Evolutionary conservation across 192 early-diverging fungal species (phyloP).

Genomic region (Mortierella hygrophila): DNA sequence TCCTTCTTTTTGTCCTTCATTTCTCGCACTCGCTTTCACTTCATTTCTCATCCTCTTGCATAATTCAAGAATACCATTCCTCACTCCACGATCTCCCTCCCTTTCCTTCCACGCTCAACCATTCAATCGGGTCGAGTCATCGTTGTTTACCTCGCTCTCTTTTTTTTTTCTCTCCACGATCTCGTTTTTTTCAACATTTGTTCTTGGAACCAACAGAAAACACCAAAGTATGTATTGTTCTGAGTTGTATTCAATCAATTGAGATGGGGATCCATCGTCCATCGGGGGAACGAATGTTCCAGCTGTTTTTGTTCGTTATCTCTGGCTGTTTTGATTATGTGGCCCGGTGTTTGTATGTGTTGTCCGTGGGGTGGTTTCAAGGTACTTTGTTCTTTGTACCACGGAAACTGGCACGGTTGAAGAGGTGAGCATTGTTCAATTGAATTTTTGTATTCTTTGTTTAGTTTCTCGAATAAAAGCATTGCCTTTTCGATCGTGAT

Average conservation of each 20-base stretch:
- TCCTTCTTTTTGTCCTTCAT: background rate
- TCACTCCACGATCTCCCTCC: background rate
- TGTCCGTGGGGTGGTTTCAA: background rate
- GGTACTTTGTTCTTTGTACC: background rate
- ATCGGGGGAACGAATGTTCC: background rate
- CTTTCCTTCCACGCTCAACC: background rate
- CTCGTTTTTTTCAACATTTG: background rate
- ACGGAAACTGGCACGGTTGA: background rate
- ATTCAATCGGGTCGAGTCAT: too few species aligned
- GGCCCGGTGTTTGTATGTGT: background rate
- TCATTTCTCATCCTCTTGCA: background rate
- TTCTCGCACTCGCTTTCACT: background rate
- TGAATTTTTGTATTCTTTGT: too few species aligned
- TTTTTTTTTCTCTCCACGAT: background rate
- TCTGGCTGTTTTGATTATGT: too few species aligned
- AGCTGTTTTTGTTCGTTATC: background rate
- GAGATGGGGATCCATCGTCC: background rate
- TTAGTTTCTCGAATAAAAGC: too few species aligned
- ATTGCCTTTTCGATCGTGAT: too few species aligned
- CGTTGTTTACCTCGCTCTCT: background rate
- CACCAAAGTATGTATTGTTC: background rate
- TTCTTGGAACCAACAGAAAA: background rate
- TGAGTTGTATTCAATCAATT: background rate
- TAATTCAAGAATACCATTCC: background rate
- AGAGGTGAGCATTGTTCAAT: too few species aligned